phyloP scores from a whole-genome alignment of 1,139 yeast species.

The Candida smagusa region DNA sequence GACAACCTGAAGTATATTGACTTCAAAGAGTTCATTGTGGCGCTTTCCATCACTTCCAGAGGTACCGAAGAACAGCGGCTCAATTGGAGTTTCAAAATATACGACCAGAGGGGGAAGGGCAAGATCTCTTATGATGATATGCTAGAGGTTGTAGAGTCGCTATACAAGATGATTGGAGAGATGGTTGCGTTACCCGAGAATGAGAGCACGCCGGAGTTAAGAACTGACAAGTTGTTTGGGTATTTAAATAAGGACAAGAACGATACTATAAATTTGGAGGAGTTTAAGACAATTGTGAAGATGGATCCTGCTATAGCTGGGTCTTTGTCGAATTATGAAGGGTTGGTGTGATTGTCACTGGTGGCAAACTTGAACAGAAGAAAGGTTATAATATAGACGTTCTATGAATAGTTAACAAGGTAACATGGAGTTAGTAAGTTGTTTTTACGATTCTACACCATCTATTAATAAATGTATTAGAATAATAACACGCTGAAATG shows the following conservation, averaged over 20 bases:
- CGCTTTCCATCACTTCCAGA: slow-evolving; percentile 82
- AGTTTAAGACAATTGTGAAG: slow-evolving; percentile 78
- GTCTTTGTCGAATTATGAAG: slow-evolving; percentile 79
- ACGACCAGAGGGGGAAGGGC: slow-evolving; percentile 81
- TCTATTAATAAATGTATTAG: no score
- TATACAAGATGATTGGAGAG: slow-evolving; percentile 93
- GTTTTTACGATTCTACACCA: no score
- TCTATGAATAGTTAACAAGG: no score
- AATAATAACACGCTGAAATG: no score
- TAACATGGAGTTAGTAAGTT: no score
- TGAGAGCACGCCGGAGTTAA: slow-evolving; percentile 85
- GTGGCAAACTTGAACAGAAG: no score
- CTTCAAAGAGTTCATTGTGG: slow-evolving; percentile 89
- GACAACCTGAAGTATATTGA: slow-evolving; percentile 82
- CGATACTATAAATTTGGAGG: slow-evolving; percentile 65
- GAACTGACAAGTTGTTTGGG: slow-evolving; percentile 78
- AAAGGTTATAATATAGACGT: no score
- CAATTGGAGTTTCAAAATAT: slow-evolving; percentile 81
- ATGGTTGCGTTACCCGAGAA: slow-evolving; percentile 92
- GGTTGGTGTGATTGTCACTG: slow-evolving; percentile 49
- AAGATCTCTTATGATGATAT: slow-evolving; percentile 72
- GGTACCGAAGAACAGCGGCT: slow-evolving; percentile 87
- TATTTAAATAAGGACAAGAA: slow-evolving; percentile 69
- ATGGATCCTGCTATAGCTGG: slow-evolving; percentile 78
- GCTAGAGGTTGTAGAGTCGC: slow-evolving; percentile 74